Conservation (phyloP, 2,329 filamentous ascomycete genomes). For the Sphaerostilbella broomeana region DNA sequence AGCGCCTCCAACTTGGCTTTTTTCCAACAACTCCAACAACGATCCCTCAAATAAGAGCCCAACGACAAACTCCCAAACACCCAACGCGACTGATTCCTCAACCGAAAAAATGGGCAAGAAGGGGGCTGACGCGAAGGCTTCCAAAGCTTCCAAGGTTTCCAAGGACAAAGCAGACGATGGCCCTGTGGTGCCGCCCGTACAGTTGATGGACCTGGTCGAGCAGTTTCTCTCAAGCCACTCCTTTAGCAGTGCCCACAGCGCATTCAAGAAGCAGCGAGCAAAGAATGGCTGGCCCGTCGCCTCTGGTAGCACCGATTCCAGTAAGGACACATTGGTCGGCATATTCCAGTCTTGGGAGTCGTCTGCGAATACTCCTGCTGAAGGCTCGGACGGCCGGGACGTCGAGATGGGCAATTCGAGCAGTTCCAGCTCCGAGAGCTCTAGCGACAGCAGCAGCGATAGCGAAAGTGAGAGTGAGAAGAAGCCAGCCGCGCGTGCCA, state of each 20-base stretch:
- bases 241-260: slow-evolving; percentile 54
- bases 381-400: slow-evolving; percentile 18
- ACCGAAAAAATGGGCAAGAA: slow-evolving; percentile 31
- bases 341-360: slow-evolving; percentile 47
- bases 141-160: slow-evolving; percentile 17
- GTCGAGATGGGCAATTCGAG: slow-evolving; percentile 17
- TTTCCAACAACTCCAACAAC: slow-evolving; percentile 33
- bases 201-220: slow-evolving; percentile 61
- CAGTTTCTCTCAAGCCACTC: slow-evolving; percentile 59
- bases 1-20: slow-evolving; percentile 36
- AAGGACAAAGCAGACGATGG: slow-evolving; percentile 14
- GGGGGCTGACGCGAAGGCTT: slow-evolving; percentile 19
- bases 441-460: slow-evolving; percentile 19
- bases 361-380: slow-evolving; percentile 14
- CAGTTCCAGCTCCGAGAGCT: slow-evolving; percentile 25
- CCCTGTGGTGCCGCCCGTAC: slow-evolving; percentile 39
- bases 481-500: slow-evolving; percentile 18
- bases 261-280: slow-evolving; percentile 57
- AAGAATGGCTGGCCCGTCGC: slow-evolving; percentile 42
- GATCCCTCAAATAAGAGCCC: slow-evolving; percentile 1
- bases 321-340: slow-evolving; percentile 35
- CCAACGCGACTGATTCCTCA: slow-evolving; percentile 17
- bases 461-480: slow-evolving; percentile 20
- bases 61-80: slow-evolving; percentile 12
- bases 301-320: slow-evolving; percentile 13